Base-by-base conservation (phyloP, 495 filamentous ascomycete genomes). In the Aspergillus kassunensis region DNA sequence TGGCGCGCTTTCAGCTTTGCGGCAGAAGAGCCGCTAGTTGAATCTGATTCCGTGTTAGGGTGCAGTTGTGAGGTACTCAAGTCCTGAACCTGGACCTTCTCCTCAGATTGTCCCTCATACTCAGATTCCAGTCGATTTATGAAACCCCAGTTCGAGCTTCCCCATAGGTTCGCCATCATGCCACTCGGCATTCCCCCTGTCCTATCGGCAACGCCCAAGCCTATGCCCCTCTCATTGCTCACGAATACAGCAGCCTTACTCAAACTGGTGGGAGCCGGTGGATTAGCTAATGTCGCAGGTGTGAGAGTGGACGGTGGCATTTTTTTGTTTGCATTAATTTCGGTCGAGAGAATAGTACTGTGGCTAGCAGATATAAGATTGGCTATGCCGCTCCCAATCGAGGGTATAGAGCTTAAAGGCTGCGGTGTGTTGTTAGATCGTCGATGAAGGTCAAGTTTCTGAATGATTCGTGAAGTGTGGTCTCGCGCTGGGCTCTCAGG, bases 131-230 rank as follows among this genome's bases (percentile, higher is more conserved):
- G 63, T 12, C 78, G 77, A 56, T 89, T 89, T 21, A 91, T 72
- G 49, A 87, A 84, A 6, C 87, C 83, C 87, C 89, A 95, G 33
- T 90, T 84, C 31, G 81, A 83, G 68, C 84, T 92, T 37, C 91
- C 91, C 91, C 91, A 97, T 47, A 93, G 73, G 59, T 97, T 97
- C 16, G 90, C 91, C 79, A 95, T 83, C 56, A 95, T 81, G 16
- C 88, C 90, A 51, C 83, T 86, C 0, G 90, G 87, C 75, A 93
- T 82, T 2, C 80, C 78, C 13, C 87, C 86, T 15, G 81, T 82
- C 43, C 74, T 75, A 56, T 84, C 85, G 31, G 74, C 74, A 31
- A 73, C 63, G 10, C 80, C 79, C 45, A 82, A 57, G n/a, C 75
- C 79, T 51, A 86, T 75, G 11, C 77, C 85, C 51, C 80, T 80